These are phyloP conservation scores for Cicer judaicum DNA, from an alignment of 306 rosid genomes.

Conservation along the genomic window DNA sequence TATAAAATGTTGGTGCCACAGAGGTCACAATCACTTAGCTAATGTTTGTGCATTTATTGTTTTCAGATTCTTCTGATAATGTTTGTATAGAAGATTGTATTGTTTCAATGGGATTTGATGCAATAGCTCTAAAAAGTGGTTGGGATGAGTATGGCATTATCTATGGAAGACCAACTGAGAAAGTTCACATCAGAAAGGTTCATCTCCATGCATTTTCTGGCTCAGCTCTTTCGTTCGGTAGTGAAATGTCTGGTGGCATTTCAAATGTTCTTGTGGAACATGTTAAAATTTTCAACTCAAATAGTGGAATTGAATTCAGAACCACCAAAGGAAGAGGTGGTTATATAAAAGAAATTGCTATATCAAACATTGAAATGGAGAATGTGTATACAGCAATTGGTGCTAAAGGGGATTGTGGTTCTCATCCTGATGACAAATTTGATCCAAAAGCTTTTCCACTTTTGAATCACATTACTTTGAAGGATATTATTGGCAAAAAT, in stretches of 20 bases:
- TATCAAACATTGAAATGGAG: constrained; percentile 72
- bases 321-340: constrained; percentile 94
- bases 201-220: constrained; percentile 74
- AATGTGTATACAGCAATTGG: constrained; percentile 66
- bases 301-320: constrained; percentile 71
- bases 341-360: constrained; percentile 63
- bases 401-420: constrained; percentile 78
- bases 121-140: constrained; percentile 93
- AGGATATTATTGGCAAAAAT: constrained; percentile 71
- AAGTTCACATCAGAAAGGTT: constrained; percentile 83
- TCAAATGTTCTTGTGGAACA: constrained; percentile 75
- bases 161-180: constrained; percentile 81
- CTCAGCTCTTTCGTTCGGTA: constrained; percentile 87
- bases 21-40: constrained; percentile 1
- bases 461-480: constrained; percentile 67
- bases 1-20: too few species aligned
- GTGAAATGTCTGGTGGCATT: constrained; percentile 97
- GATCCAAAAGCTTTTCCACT: constrained; percentile 87
- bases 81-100: constrained; percentile 93
- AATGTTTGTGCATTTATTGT: constrained; percentile 34
- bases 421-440: constrained; percentile 86
- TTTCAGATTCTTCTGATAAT: constrained; percentile 87
- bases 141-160: constrained; percentile 96
- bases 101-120: constrained; percentile 75
- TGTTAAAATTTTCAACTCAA: constrained; percentile 68